Evolutionary conservation across 306 rosid species (phyloP), one percentile per base, ranked within the genome.

Genomic region (Pyrus bretschneideri): DNA sequence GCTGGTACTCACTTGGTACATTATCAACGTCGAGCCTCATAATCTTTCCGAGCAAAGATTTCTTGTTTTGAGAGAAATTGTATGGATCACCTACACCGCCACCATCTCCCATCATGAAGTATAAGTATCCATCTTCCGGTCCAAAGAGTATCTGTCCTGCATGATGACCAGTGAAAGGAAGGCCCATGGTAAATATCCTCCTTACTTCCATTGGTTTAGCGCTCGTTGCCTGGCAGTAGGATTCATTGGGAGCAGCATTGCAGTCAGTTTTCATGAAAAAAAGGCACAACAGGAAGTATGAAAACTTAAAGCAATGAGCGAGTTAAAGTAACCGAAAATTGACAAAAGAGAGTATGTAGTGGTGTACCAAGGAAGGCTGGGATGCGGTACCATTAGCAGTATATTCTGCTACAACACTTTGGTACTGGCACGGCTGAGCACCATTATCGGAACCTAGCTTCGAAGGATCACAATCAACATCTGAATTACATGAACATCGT

Each of bases 111-210:
- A 81, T 92, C 94, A 93, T 93, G 72, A 86, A 78, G 88, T 96
- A 96, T 38, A 96, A 82, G 75, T 89, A 87, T 30, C 99, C 99
- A 75, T 96, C 97, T 49, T 77, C 72, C 3, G 96, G 94, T 57
- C 99, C 98, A 79, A 96, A 96, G 62, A 91, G 97, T 81, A 96
- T 96, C 85, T 93, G 99, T 74, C 99, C 99, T 69, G 78, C 99
- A 76, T 96, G 99, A 25, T 86, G 85, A 29, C 89, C 52, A 9
- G 88, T 81, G 85, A 80, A 92, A 14, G 98, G 98, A 29, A 96
- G 98, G 19, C 99, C 99, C 86, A 96, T 88, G 3, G 99, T 92
- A 74, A 96, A 88, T 83, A 91, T 96, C 75, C 99, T 96, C 80
- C 99, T 91, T 73, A 91, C 96, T 76, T 96, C 99, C 14, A 83